These are phyloP conservation scores for Neurospora sp. DNA, from an alignment of 495 filamentous ascomycete genomes.

Conservation along the genomic window DNA sequence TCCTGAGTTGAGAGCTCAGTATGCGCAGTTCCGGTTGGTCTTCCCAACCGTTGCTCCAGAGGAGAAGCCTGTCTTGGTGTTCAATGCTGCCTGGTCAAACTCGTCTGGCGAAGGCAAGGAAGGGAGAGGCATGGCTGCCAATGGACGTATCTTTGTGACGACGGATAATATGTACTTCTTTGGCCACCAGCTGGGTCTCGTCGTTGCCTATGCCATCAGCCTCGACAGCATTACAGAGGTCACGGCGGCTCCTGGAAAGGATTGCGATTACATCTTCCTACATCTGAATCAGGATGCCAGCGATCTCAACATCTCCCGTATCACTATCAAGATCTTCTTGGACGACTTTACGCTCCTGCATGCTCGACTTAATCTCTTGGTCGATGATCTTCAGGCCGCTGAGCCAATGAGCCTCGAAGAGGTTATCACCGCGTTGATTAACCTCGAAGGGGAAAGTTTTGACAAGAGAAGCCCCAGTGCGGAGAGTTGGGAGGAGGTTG, in stretches of 20 bases:
- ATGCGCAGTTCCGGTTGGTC: constrained; percentile 83
- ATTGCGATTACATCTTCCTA: constrained; percentile 88
- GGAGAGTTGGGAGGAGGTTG: constrained; percentile 91
- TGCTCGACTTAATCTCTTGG: constrained; percentile 69
- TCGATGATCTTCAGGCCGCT: constrained; percentile 61
- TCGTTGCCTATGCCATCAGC: constrained; percentile 64
- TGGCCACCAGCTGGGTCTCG: constrained; percentile 85
- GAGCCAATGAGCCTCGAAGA: constrained; percentile 46
- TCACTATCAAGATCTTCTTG: constrained; percentile 86
- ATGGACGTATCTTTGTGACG: constrained; percentile 84
- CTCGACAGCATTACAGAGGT: constrained; percentile 76
- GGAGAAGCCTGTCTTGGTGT: constrained; percentile 68
- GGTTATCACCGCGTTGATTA: constrained; percentile 36
- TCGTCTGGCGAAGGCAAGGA: constrained; percentile 26
- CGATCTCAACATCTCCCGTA: constrained; percentile 53
- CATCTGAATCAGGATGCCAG: constrained; percentile 60
- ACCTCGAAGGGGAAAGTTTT: constrained; percentile 53
- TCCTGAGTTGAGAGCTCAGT: constrained; percentile 70
- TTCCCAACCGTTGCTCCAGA: constrained; percentile 69
- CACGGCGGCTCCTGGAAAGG: constrained; percentile 76
- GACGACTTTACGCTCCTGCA: constrained; percentile 79
- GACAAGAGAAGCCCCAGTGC: constrained; percentile 56
- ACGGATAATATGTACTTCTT: constrained; percentile 86
- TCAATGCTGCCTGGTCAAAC: constrained; percentile 45
- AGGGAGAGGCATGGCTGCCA: constrained; percentile 30